phyloP scores from a whole-genome alignment of 169 alveolate genomes.

The Cardiosporidium cionae region DNA sequence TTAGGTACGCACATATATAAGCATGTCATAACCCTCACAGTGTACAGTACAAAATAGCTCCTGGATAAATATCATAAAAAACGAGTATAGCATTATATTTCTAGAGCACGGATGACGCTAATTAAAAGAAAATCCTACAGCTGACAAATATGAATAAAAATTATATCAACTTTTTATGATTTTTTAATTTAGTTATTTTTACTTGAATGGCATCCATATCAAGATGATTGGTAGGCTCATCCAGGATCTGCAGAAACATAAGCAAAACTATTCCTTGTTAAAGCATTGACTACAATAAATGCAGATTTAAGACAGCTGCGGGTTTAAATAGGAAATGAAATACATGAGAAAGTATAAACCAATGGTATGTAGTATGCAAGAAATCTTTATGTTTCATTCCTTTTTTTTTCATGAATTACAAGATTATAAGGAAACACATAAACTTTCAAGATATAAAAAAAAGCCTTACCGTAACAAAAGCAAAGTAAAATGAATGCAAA shows the following conservation, averaged over 20 bases:
- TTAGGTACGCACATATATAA: neutral
- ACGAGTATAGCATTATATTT: neutral
- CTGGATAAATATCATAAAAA: neutral
- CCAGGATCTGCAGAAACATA: conserved; percentile 59
- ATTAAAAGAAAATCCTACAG: neutral
- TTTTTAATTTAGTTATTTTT: neutral
- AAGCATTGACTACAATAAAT: neutral
- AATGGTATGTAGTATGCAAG: neutral
- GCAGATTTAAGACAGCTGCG: neutral
- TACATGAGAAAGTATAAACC: neutral
- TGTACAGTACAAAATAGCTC: neutral
- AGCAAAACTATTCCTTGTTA: neutral
- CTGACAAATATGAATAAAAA: neutral
- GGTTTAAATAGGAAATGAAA: neutral
- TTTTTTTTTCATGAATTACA: neutral
- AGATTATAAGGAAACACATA: neutral
- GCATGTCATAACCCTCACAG: neutral
- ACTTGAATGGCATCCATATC: conserved; percentile 92
- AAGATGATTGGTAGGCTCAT: conserved; percentile 95
- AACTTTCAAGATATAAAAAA: too few species aligned
- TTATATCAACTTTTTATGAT: neutral
- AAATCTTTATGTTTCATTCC: neutral
- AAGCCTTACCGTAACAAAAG: too few species aligned
- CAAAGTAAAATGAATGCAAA: too few species aligned
- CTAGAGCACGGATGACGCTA: neutral